Evolutionary conservation across 2,329 filamentous ascomycete species (phyloP), one percentile per base, ranked within the genome.

Genomic region (Didymella glomerata): DNA sequence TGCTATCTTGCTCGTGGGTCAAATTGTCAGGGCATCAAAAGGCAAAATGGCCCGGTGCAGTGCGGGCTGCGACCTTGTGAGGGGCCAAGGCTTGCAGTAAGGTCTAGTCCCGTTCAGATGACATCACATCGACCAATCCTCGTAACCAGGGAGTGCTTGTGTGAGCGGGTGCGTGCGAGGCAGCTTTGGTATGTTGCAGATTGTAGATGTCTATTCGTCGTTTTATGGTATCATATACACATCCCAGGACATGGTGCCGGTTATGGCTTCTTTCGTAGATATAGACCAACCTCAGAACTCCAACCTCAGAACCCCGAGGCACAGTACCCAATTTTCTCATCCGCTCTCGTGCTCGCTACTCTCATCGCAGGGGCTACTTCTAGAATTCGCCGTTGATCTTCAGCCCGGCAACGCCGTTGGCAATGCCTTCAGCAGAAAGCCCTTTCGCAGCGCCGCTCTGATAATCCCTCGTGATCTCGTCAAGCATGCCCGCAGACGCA

Each of bases 401-500:
- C 9, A 73, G 11, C 1, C 67, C 66, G 28, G 63, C 62, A 7
- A 72, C 59, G 13, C 68, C 71, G 36, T 71, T 73, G 18, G 65
- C 59, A n/a, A 73, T 50, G 2, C 61, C 66, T 44, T 69, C 67
- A 2, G 65, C 64, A 2, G 42, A 50, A 3, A 60, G 48, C 2
- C 60, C 63, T 44, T 65, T 62, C 5, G 51, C 41, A 10, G 54
- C 41, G 16, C 67, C 67, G 52, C 62, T 49, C 56, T 66, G 61
- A 30, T 74, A 75, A 6, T 74, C 70, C 38, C 55, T 54, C 22
- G 73, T 81, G 47, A 83, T 73, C 55, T 79, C 68, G 5, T 82
- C 85, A 46, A 94, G 79, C 71, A 88, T 84, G 14, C 90, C 90
- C 2, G 89, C 85, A 51, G 87, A 87, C 2, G 92, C 91, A 30